Evolutionary conservation across 1,284 basidiomycete genomes (phyloP), one percentile per base, ranked within the genome.

Genomic region (Cryptococcus sp.): DNA sequence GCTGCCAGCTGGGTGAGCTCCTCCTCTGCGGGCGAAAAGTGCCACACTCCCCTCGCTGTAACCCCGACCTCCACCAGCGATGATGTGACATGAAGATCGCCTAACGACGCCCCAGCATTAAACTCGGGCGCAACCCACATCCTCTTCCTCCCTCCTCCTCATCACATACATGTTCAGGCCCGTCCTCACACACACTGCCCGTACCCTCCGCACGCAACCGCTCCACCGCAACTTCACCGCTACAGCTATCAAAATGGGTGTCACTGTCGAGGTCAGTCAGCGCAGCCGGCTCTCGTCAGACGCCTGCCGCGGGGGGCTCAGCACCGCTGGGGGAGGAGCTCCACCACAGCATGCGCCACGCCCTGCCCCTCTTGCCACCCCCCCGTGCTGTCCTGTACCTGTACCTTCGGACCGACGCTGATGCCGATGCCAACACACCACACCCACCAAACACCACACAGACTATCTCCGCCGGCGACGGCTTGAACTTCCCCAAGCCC

Each of bases 171-270:
- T 63, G 61, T 52, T 57, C 54, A 63, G 55, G 49, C 50, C 53
- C 46, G 49, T 65, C 57, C 50, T 60, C 46, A 56, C 53, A 33
- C 4, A 33, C 45, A 57, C 59, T 57, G 51, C 60, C 42, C 59
- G 49, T 52, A 50, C 61, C 24, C 40, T 46, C 49, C 39, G 21
- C 49, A 44, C 46, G 56, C 44, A 56, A 56, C 37, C 45, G 53
- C 37, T 50, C 33, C 28, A 55, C 54, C 68, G 73, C 59, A 60
- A 59, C 36, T 71, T 77, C 57, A 63, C 66, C 58, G 59, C 67
- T 37, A 68, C 73, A 59, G 63, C 72, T 52, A 66, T 64, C 66
- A 78, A 66, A 71, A 78, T 78, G 76, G 76, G 76, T 66, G 76
- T 78, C 50, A 68, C 67, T 39, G 65, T 77, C 60, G 70, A 75